These are phyloP conservation scores for Lachancea fermentati DNA, from an alignment of 805 yeast genomes.

Conservation along the genomic window DNA sequence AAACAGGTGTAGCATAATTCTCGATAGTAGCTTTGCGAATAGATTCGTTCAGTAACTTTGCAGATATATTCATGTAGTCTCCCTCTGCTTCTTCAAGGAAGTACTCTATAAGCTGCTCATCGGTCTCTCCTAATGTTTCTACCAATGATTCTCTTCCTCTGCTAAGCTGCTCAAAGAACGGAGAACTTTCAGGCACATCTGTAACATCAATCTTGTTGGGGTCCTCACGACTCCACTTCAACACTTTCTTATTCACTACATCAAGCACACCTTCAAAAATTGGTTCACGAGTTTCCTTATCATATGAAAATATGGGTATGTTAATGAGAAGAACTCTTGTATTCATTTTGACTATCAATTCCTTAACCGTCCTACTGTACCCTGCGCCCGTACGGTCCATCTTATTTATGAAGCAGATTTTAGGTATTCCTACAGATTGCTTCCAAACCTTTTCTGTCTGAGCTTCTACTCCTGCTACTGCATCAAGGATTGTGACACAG, in stretches of 20 bases:
- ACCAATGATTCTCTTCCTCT: conserved; percentile 68
- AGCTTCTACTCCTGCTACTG: conserved; percentile 97
- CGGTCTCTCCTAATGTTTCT: conserved; percentile 78
- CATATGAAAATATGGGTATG: conserved; percentile 61
- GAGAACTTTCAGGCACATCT: conserved; percentile 49
- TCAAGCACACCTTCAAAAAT: conserved; percentile 55
- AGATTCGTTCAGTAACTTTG: conserved; percentile 48
- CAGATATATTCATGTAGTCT: conserved; percentile 62
- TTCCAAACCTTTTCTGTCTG: conserved; percentile 97
- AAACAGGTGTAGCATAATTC: conserved; percentile 62
- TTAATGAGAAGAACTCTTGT: conserved; percentile 73
- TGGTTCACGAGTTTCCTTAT: conserved; percentile 20
- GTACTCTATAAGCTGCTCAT: conserved; percentile 70
- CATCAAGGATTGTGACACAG: conserved; percentile 87
- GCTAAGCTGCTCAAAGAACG: conserved; percentile 42
- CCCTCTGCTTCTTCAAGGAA: conserved; percentile 64
- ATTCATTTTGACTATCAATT: conserved; percentile 66
- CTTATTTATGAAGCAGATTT: conserved; percentile 77
- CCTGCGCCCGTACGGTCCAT: conserved; percentile 98
- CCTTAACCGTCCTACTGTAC: conserved; percentile 81
- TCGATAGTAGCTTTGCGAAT: conserved; percentile 58
- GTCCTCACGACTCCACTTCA: conserved; percentile 40
- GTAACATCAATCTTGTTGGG: conserved; percentile 31
- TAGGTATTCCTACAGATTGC: conserved; percentile 76
- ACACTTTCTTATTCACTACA: conserved; percentile 45